Evolutionary conservation across 2,329 filamentous ascomycete species (phyloP), one percentile per base, ranked within the genome.

Genomic region (Pyrenophora graminea): DNA sequence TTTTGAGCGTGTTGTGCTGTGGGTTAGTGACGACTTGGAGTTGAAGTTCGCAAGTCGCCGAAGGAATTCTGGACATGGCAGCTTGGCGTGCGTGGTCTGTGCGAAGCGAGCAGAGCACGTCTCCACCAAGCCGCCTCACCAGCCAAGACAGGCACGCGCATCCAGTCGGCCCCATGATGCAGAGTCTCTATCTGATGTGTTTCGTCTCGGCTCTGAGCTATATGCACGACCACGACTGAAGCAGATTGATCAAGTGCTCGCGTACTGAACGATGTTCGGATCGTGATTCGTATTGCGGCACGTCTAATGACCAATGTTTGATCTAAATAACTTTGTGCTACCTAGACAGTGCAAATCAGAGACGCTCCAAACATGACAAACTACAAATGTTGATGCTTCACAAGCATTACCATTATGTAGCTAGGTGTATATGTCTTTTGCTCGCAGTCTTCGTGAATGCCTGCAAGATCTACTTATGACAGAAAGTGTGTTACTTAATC

Each of bases 371-470:
- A 9, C 9, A 8, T 30, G 6, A 30, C 27, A 12, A 10, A 30
- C 9, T 2, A 12, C 9, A 2, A 9, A 30, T 9, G 10, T 12
- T 12, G 27, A 39, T 25, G 39, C 45, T 48, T 43, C 44, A 47
- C 48, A 60, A 51, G 55, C 53, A 70, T 70, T 70, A 71, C 57
- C 54, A 69, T 71, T 70, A 69, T 59, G 57, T 70, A 67, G 63
- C 58, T 69, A 57, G 55, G 55, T 46, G 55, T 61, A 60, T 62
- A 39, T 61, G 58, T 45, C 53, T 55, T 51, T 48, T 44, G 50
- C 39, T 63, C 55, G 55, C 61, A 59, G 55, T 30, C 42, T 43
- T 43, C 40, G 58, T 46, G 52, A 51, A 48, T 45, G 36, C 39
- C 61, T 59, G 62, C 59, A 45, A 59, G 46, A 58, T 69, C 63